phyloP scores from a whole-genome alignment of 768 basidiomycete genomes.

The Mycena venus region DNA sequence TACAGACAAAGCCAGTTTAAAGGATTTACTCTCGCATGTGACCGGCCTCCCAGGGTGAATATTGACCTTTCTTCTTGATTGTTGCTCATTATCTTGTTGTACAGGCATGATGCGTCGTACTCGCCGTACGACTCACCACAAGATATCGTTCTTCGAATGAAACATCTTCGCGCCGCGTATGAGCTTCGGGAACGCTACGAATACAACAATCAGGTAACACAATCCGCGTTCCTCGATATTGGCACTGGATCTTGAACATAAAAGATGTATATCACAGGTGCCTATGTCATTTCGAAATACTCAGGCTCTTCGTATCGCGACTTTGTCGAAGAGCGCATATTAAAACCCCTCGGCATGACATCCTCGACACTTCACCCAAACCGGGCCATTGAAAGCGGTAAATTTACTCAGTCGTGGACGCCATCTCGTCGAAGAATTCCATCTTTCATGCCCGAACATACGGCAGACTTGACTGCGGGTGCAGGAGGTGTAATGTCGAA shows the following conservation, averaged over 20 bases:
- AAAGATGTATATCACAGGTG: slow-evolving; percentile 53
- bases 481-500: slow-evolving; percentile 59
- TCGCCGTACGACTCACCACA: slow-evolving; percentile 36
- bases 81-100: neutral
- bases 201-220: slow-evolving; percentile 51
- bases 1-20: slow-evolving; percentile 47
- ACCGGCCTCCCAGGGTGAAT: slow-evolving; percentile 49
- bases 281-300: slow-evolving; percentile 45
- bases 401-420: slow-evolving; percentile 29
- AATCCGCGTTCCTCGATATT: neutral
- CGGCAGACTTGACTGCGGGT: slow-evolving; percentile 45
- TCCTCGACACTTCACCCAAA: slow-evolving; percentile 51
- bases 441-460: slow-evolving; percentile 35
- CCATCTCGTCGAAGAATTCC: slow-evolving; percentile 23
- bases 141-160: slow-evolving; percentile 41
- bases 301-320: slow-evolving; percentile 43
- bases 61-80: neutral
- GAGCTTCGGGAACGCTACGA: slow-evolving; percentile 49
- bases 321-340: slow-evolving; percentile 59
- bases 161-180: slow-evolving; percentile 41
- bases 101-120: slow-evolving; percentile 48
- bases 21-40: slow-evolving; percentile 52
- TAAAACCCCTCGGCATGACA: slow-evolving; percentile 55
- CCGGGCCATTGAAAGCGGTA: slow-evolving; percentile 48
- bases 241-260: neutral